These are phyloP conservation scores for Erysimum pusillum DNA, from an alignment of 441 rosid genomes.

Conservation along the genomic window DNA sequence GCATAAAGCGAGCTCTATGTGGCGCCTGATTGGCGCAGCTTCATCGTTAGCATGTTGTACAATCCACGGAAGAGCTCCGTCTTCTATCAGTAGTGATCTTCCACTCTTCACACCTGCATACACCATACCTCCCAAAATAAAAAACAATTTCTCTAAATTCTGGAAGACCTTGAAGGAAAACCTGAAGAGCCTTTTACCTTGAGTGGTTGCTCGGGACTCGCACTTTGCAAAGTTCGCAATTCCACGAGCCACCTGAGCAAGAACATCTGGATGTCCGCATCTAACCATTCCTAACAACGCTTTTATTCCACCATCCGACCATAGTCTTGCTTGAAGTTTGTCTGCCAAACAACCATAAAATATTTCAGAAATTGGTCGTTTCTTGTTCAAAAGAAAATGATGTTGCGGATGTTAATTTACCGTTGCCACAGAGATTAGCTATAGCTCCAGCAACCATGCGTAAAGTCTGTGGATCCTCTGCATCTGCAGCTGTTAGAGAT, in stretches of 20 bases:
- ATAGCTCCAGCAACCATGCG: constrained; percentile 99
- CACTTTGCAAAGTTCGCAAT: constrained; percentile 98
- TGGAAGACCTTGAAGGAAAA: neutral
- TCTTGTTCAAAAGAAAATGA: constrained; percentile 26
- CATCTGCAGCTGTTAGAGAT: constrained; percentile 86
- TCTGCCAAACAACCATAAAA: constrained; percentile 52
- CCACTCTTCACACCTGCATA: constrained; percentile 73
- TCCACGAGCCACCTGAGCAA: constrained; percentile 98
- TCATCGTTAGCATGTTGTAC: constrained; percentile 93
- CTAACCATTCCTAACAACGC: constrained; percentile 99
- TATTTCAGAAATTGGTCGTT: constrained; percentile 14
- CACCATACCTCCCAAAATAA: constrained; percentile 1
- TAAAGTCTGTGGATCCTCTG: constrained; percentile 94
- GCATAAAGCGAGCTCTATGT: constrained; percentile 96
- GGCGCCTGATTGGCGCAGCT: constrained; percentile 94
- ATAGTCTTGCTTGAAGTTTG: constrained; percentile 82
- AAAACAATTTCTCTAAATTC: constrained; percentile 9
- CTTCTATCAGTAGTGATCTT: constrained; percentile 90
- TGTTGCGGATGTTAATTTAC: constrained; percentile 52
- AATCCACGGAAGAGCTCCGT: constrained; percentile 95
- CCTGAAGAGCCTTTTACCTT: constrained; percentile 55
- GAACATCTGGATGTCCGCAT: constrained; percentile 97
- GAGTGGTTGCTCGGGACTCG: constrained; percentile 85
- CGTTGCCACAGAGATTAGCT: constrained; percentile 97
- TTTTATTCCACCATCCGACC: constrained; percentile 96